Percentiles rank a stretch among this genome's conserved stretches.
Evolutionary conservation across 371 early-diverging fungal species (phyloP).

Genomic region (Mucor saturninus): DNA sequence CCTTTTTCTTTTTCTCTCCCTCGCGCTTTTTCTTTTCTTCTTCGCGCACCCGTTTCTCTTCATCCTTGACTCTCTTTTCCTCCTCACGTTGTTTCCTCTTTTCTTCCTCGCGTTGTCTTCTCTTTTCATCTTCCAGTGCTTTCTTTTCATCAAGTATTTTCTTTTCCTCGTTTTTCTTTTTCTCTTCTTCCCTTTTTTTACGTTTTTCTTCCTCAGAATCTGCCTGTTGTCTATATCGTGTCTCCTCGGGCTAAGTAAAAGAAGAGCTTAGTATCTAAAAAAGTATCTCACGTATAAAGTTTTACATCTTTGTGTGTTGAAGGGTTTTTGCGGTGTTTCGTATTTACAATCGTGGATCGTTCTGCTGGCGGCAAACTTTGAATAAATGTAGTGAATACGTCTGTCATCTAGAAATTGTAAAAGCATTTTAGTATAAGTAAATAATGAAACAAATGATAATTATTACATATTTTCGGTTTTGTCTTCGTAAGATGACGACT

Average conservation of each 20-base stretch:
- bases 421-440: neutral
- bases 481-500: constrained; percentile 26
- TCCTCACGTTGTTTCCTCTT: constrained; percentile 19
- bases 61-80: constrained; percentile 29
- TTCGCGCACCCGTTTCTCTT: constrained; percentile 31
- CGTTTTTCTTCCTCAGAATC: constrained; percentile 18
- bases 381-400: constrained; percentile 13
- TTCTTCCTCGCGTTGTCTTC: constrained; percentile 6
- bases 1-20: constrained; percentile 41
- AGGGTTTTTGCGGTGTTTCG: constrained; percentile 17
- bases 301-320: constrained; percentile 10
- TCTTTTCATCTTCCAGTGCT: constrained; percentile 3
- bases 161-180: constrained; percentile 7
- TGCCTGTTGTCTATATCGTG: constrained; percentile 2
- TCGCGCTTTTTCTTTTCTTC: constrained; percentile 36
- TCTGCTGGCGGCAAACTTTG: constrained; percentile 8
- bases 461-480: constrained; percentile 20
- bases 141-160: constrained; percentile 28
- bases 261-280: too few relatives aligned
- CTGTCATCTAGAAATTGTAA: constrained; percentile 29
- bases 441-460: neutral
- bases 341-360: constrained; percentile 12
- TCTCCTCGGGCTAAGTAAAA: constrained; percentile 2
- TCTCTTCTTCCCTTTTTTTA: constrained; percentile 16
- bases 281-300: too few relatives aligned